phyloP scores from a whole-genome alignment of 371 early-diverging fungal genomes.

The Rhizopus delemar region DNA sequence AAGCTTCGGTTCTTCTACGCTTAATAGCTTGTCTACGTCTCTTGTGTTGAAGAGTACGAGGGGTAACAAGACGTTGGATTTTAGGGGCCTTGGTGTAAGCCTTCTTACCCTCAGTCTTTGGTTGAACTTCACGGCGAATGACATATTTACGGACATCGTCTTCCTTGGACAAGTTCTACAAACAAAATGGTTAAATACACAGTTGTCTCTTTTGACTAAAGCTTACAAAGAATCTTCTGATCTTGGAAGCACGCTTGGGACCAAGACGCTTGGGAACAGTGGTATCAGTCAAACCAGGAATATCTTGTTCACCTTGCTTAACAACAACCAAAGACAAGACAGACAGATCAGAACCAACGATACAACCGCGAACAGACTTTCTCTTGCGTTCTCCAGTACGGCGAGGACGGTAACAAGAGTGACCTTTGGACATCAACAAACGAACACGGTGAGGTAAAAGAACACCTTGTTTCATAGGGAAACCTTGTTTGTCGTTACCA shows the following conservation, averaged over 20 bases:
- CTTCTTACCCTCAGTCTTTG: constrained; percentile 90
- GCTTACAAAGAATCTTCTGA: constrained; percentile 96
- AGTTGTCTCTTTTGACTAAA: neutral
- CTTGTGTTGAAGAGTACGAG: constrained; percentile 93
- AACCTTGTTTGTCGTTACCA: constrained; percentile 99
- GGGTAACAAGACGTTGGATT: constrained; percentile 99
- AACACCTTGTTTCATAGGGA: constrained; percentile 98
- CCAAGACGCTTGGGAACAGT: constrained; percentile 94
- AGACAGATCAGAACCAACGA: constrained; percentile 94
- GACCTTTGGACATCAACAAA: constrained; percentile 94
- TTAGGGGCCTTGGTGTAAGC: constrained; percentile 91
- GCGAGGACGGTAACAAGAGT: constrained; percentile 99
- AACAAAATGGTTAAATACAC: neutral
- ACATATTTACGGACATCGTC: constrained; percentile 99
- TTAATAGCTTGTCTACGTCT: constrained; percentile 84
- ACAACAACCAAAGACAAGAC: constrained; percentile 95
- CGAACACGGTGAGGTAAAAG: constrained; percentile 93
- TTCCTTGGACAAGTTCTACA: constrained; percentile 83
- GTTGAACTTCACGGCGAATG: constrained; percentile 93
- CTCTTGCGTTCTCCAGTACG: constrained; percentile 98
- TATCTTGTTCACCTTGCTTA: constrained; percentile 94
- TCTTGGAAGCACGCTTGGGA: constrained; percentile 98
- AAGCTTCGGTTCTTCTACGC: constrained; percentile 76
- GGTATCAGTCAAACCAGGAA: constrained; percentile 97
- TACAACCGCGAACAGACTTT: constrained; percentile 99